Base-by-base conservation (phyloP, 2,329 filamentous ascomycete genomes). In the Cucurbitaria berberidis region DNA sequence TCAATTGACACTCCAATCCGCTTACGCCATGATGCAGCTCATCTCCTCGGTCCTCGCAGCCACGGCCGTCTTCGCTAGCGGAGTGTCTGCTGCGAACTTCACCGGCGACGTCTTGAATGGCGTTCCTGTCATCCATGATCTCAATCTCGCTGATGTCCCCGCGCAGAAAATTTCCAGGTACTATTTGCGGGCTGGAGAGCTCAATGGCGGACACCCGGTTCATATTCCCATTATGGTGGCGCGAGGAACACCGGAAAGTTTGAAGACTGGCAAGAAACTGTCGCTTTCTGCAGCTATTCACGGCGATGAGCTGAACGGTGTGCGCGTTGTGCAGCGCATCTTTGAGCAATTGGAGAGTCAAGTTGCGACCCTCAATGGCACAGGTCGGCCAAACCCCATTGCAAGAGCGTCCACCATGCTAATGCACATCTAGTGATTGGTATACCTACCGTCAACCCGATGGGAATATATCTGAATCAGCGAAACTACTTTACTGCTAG, bases 391-490 rank as follows among this genome's bases (percentile, higher is more conserved):
- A 18, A 15, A 10, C 13, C 30, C 13, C 18, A 30, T 8, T 11
- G 19, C 9, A 16, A 19, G 1, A 0, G 7, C 26, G 24, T n/a
- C 27, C 16, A 15, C 8, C 24, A 18, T 19, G 29, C 57, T 65
- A 34, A 68, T 16, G 5, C 8, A 8, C 8, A 46, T 36, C 57
- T 53, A 63, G 72, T 76, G 21, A 76, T 76, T 41, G 74, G 71
- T 9, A 66, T 77, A 4, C 74, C 74, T 0, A 76, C 74, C 2
- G 60, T 75, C 16, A 77, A 76, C 40, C 72, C 74, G 1, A 69
- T 74, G 51, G 74, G 74, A 5, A 76, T 74, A 49, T 74, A 75
- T 38, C 49, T 76, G 21, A 76, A 75, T 51, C 73, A 76, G 52
- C 64, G 73, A 16, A 75, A 76, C 57, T 75, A 73, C 62, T 76